These are phyloP conservation scores for Mycena amicta DNA, from an alignment of 768 basidiomycete genomes.

Conservation along the genomic window DNA sequence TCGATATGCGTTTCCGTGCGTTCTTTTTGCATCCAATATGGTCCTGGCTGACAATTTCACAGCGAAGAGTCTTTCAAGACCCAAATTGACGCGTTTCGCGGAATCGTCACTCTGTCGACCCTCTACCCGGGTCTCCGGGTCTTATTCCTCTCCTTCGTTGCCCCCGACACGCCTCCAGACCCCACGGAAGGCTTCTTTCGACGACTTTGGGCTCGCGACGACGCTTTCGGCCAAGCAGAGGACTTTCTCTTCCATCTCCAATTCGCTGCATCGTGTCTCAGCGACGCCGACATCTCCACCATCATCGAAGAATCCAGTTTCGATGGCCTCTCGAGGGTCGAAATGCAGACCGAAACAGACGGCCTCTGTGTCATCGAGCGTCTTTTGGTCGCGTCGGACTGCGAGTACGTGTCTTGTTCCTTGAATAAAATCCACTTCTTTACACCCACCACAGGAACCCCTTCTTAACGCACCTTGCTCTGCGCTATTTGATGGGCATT, in stretches of 20 bases:
- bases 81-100: neutral
- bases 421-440: neutral
- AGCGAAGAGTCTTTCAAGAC: neutral
- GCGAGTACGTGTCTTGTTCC: neutral
- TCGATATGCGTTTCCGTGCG: neutral
- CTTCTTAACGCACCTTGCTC: neutral
- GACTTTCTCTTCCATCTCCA: neutral
- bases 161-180: neutral
- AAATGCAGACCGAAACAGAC: neutral
- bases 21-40: neutral
- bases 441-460: neutral
- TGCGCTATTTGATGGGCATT: neutral
- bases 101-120: neutral
- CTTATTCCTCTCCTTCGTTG: neutral
- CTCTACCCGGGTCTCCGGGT: neutral
- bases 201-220: neutral
- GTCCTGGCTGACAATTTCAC: neutral
- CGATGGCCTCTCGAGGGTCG: neutral
- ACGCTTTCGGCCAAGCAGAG: neutral
- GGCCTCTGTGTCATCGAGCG: neutral
- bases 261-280: neutral
- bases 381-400: neutral
- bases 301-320: neutral
- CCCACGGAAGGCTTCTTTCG: neutral
- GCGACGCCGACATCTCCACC: neutral